Evolutionary conservation across 169 alveolate genomes (phyloP).

Genomic region (Eimeria maxima): DNA sequence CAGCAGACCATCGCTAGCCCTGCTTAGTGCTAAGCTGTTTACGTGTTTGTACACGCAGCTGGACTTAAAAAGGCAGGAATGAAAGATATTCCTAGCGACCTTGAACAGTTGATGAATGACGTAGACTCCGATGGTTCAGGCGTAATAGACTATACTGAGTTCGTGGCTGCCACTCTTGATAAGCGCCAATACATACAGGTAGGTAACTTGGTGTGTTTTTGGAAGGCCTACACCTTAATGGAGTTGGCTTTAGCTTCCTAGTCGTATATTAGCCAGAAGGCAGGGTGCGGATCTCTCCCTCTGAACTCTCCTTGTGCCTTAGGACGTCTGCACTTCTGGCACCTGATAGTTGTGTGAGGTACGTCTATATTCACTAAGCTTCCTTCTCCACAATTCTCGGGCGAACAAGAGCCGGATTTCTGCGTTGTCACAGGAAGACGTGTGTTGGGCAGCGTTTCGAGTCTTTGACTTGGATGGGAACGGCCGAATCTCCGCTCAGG

Average conservation of each 20-base stretch:
- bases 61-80: conserved; percentile 82
- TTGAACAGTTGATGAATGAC: conserved; percentile 89
- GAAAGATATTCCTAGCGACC: conserved; percentile 87
- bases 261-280: neutral
- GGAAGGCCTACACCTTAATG: neutral
- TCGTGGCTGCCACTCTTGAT: conserved; percentile 96
- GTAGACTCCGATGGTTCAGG: conserved; percentile 95
- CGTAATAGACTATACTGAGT: conserved; percentile 95
- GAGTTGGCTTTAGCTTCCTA: neutral
- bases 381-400: neutral
- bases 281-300: conserved; percentile 34
- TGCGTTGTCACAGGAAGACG: conserved; percentile 79
- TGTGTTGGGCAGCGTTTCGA: conserved; percentile 93
- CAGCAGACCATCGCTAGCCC: neutral
- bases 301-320: conserved; percentile 22
- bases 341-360: conserved; percentile 15
- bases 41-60: conserved; percentile 35
- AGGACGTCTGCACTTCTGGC: conserved; percentile 1
- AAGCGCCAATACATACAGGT: conserved; percentile 83
- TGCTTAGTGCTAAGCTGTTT: neutral
- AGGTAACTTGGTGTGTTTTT: neutral
- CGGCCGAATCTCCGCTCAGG: conserved; percentile 94
- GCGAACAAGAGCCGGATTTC: neutral
- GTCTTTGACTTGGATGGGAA: conserved; percentile 95
- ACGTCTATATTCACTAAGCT: neutral